Evolutionary conservation across 805 yeast species (phyloP), one percentile per base, ranked within the genome.

Genomic region (Starmerella apis): DNA sequence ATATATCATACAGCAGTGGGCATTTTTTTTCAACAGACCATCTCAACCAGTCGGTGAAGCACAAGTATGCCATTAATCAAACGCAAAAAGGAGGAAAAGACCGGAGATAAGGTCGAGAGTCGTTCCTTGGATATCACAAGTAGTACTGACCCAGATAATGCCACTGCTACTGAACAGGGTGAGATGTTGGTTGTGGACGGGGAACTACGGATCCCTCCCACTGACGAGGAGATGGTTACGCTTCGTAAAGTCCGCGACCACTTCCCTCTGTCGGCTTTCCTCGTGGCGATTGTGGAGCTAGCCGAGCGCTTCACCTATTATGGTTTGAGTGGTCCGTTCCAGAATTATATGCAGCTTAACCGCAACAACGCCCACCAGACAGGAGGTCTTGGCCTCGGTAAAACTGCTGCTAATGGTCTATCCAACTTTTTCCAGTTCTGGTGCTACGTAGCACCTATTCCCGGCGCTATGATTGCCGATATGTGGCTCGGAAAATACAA

Each of bases 291-390:
- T 41, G 85, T 84, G 36, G 94, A 84, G 68, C 76, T 84, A 54
- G 77, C 88, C 43, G 94, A 84, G 66, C 76, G 94, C 57, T 83
- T 84, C 63, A 75, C 90, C 11, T 84, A 80, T 70, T 84, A 84
- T 60, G 92, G 94, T 61, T 69, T 82, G 53, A 74, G 80, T 43
- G 83, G 84, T 51, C 83, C 86, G 7, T 79, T 84, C 68, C 82
- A 78, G 68, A 84, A 84, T 68, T 83, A 82, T 66, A 81, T 84
- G 81, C 84, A 81, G 64, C 69, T 54, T 19, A 47, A 50, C 9
- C 56, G 61, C 10, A 64, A 76, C 48, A 57, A 58, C 64, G 47
- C 56, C 30, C 50, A 20, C 23, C 51, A 22, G 71, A 46, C 70
- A 73, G 59, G 59, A 45, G 72, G 64, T 63, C 66, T 60, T 57